A percentile compares a stretch with the other conserved stretches of the same genome.
Conservation (phyloP, 306 rosid species). For the Trichosanthes cucumerina region DNA sequence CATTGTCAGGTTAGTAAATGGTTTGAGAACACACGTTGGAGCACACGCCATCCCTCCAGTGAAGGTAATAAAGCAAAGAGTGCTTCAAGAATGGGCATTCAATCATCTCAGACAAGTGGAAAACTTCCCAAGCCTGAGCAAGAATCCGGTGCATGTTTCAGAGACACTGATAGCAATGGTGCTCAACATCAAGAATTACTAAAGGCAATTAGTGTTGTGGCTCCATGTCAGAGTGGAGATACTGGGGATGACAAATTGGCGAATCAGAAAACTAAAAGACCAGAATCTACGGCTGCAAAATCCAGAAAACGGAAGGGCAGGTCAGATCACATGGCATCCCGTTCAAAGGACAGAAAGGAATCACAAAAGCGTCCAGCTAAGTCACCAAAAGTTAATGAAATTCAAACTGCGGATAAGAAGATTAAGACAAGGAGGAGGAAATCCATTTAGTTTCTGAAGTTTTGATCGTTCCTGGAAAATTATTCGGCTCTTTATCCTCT, state of each 20-base stretch:
- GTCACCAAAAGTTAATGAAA: conserved; percentile 20
- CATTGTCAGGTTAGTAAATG: conserved; percentile 71
- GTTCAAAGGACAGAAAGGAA: conserved; percentile 13
- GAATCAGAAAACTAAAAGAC: conserved; percentile 20
- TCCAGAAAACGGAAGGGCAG: conserved; percentile 51
- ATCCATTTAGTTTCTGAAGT: conserved; percentile 24
- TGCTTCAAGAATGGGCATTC: conserved; percentile 18
- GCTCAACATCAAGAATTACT: conserved; percentile 20
- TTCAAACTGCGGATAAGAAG: conserved; percentile 24
- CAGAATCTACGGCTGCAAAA: conserved; percentile 22
- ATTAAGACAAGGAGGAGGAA: conserved; percentile 36
- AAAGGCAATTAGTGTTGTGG: neutral
- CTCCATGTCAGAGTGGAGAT: conserved; percentile 16
- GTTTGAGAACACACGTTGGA: conserved; percentile 83
- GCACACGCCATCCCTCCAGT: conserved; percentile 35
- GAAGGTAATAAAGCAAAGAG: conserved; percentile 23
- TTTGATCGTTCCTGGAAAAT: conserved; percentile 5
- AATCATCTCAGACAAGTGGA: conserved; percentile 13
- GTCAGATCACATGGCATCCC: conserved; percentile 31
- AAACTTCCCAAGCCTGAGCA: conserved; percentile 6
- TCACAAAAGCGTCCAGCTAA: conserved; percentile 17
- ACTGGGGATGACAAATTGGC: conserved; percentile 11
- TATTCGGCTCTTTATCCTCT: neutral
- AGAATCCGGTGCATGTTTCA: conserved; percentile 4
- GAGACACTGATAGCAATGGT: conserved; percentile 10